Evolutionary conservation across 2,329 filamentous ascomycete species (phyloP).

Genomic region (Cercospora sp.): DNA sequence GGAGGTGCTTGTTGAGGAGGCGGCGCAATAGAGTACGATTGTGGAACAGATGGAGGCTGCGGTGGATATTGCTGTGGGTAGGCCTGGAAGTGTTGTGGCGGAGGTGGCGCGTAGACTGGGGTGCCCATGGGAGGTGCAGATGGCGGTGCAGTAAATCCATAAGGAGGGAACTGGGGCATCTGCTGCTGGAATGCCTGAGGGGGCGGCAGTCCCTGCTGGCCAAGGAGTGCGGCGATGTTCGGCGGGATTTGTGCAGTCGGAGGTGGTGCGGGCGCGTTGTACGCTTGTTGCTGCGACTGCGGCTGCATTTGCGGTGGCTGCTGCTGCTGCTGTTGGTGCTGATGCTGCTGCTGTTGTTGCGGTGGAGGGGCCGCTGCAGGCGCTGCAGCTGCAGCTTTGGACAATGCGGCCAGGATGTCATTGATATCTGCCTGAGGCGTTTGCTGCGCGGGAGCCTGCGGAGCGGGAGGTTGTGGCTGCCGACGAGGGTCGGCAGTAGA

Average conservation of each 20-base stretch:
- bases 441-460: conserved; percentile 20
- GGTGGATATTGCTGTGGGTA: conserved; percentile 32
- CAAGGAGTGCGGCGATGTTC: conserved; percentile 32
- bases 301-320: conserved; percentile 27
- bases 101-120: conserved; percentile 25
- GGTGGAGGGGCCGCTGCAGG: conserved; percentile 29
- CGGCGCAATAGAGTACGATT: conserved; percentile 47
- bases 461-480: conserved; percentile 18
- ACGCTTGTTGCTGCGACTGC: conserved; percentile 21
- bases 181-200: conserved; percentile 20
- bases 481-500: conserved; percentile 16
- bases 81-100: conserved; percentile 24
- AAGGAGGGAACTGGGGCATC: conserved; percentile 18
- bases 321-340: conserved; percentile 16
- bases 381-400: conserved; percentile 31
- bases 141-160: conserved; percentile 23
- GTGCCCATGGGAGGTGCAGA: conserved; percentile 21
- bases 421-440: conserved; percentile 37
- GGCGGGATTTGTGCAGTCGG: conserved; percentile 29
- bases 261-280: conserved; percentile 25
- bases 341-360: conserved; percentile 17
- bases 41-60: conserved; percentile 40
- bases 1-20: conserved; percentile 58
- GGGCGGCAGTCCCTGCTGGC: conserved; percentile 23
- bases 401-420: conserved; percentile 40